These are phyloP conservation scores for Asterella californica DNA, from an alignment of 225 moss, liverwort and hornwort genomes.

Conservation along the genomic window DNA sequence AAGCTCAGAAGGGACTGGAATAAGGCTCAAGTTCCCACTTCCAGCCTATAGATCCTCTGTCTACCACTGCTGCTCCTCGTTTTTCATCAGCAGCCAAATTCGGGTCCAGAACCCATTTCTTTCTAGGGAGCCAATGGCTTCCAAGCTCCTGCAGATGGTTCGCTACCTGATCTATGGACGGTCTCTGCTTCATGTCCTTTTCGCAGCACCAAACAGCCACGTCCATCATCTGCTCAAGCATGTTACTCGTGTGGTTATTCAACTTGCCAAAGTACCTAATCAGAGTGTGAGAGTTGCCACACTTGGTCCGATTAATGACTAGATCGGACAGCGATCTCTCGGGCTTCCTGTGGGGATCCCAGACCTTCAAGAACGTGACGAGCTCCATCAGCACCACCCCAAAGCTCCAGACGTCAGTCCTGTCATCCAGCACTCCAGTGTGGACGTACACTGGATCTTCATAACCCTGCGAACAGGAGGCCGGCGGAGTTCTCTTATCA, in stretches of 20 bases:
- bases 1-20: background rate
- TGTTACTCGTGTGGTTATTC: slow-evolving; percentile 14
- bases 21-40: slow-evolving; percentile 26
- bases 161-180: slow-evolving; percentile 35
- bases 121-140: slow-evolving; percentile 24
- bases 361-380: slow-evolving; percentile 40
- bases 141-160: slow-evolving; percentile 35
- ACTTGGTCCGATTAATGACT: slow-evolving; percentile 26
- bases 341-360: slow-evolving; percentile 29
- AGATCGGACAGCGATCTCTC: slow-evolving; percentile 36
- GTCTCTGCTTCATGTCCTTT: slow-evolving; percentile 29
- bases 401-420: slow-evolving; percentile 42
- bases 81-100: background rate
- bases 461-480: slow-evolving; percentile 21
- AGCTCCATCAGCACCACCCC: slow-evolving; percentile 48
- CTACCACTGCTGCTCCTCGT: background rate
- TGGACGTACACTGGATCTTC: slow-evolving; percentile 35
- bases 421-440: slow-evolving; percentile 36
- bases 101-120: slow-evolving; percentile 17
- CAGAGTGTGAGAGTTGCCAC: slow-evolving; percentile 32
- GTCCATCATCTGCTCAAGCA: slow-evolving; percentile 42
- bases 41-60: slow-evolving; percentile 40
- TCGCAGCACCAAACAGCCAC: slow-evolving; percentile 49
- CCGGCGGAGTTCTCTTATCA: slow-evolving; percentile 5
- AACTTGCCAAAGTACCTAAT: slow-evolving; percentile 26